phyloP scores from a whole-genome alignment of 208 protist species.

The Sergeia podlipaevii region DNA sequence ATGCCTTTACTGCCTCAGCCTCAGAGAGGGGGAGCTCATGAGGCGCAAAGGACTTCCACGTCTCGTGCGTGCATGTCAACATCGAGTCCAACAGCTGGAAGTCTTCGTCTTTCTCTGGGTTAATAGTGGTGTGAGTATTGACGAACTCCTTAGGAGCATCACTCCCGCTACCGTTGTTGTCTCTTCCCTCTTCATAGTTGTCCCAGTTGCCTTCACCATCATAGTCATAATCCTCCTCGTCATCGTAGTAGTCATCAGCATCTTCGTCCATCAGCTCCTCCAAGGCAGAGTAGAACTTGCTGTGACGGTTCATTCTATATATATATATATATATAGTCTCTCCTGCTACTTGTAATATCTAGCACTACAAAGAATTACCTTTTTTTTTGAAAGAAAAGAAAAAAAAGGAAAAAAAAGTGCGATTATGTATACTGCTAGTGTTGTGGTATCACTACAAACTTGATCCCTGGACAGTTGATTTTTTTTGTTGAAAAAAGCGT shows the following conservation, averaged over 20 bases:
- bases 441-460: neutral
- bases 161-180: too few species aligned
- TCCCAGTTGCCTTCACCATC: conserved; percentile 47
- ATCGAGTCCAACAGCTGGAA: conserved; percentile 43
- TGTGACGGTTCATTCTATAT: conserved; percentile 72
- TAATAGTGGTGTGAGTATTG: conserved; percentile 24
- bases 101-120: conserved; percentile 36
- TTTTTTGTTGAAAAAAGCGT: conserved; percentile 8
- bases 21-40: conserved; percentile 30
- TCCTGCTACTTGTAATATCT: neutral
- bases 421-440: neutral
- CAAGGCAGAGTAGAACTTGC: conserved; percentile 71
- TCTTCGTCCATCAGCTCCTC: conserved; percentile 42
- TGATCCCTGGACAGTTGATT: neutral
- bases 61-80: conserved; percentile 28
- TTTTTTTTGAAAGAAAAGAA: neutral
- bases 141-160: too few species aligned
- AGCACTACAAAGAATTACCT: neutral
- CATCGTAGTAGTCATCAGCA: conserved; percentile 40
- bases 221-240: conserved; percentile 44
- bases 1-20: conserved; percentile 34
- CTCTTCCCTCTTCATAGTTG: conserved; percentile 35
- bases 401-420: conserved; percentile 8
- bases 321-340: neutral
- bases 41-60: conserved; percentile 36